Percentiles rank a stretch among this genome's conserved stretches.
These are phyloP conservation scores for Candida albicans DNA, from an alignment of 1,139 yeast species.

Conservation along the genomic window DNA sequence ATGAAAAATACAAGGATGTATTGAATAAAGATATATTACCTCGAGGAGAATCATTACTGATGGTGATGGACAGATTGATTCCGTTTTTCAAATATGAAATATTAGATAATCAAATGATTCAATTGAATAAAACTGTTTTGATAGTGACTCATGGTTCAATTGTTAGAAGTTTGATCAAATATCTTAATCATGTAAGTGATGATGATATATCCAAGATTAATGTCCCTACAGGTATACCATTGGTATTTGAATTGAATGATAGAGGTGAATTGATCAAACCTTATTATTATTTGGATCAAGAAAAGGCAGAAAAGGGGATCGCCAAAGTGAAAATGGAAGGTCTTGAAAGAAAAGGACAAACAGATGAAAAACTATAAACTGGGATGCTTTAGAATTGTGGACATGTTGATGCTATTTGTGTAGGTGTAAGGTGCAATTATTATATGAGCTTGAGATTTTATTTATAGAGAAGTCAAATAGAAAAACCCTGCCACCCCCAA, in stretches of 20 bases:
- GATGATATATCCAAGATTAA: slow-evolving; percentile 65
- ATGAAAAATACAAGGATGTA: slow-evolving; percentile 44
- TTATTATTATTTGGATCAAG: slow-evolving; percentile 68
- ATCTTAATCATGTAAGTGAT: slow-evolving; percentile 56
- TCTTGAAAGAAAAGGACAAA: slow-evolving; percentile 8
- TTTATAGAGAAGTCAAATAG: too few species aligned
- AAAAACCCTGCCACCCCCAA: too few species aligned
- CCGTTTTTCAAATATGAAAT: slow-evolving; percentile 54
- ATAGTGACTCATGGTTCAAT: slow-evolving; percentile 78
- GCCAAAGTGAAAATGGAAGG: slow-evolving; percentile 67
- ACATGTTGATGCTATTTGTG: not conserved
- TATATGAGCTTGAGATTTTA: too few species aligned
- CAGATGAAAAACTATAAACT: slow-evolving; percentile 1
- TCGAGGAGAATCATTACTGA: slow-evolving; percentile 64
- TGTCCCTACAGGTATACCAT: slow-evolving; percentile 78
- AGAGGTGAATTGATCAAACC: slow-evolving; percentile 42
- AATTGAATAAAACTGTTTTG: slow-evolving; percentile 48
- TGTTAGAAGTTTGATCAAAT: slow-evolving; percentile 65
- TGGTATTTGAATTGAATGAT: slow-evolving; percentile 55
- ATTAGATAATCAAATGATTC: slow-evolving; percentile 29
- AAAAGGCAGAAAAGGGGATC: slow-evolving; percentile 63
- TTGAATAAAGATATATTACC: slow-evolving; percentile 42
- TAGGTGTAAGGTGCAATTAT: not conserved
- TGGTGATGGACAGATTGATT: slow-evolving; percentile 61
- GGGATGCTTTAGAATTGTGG: too few species aligned